Base-by-base conservation (phyloP, 768 basidiomycete species). In the Phylloporus rhodoxanthus region DNA sequence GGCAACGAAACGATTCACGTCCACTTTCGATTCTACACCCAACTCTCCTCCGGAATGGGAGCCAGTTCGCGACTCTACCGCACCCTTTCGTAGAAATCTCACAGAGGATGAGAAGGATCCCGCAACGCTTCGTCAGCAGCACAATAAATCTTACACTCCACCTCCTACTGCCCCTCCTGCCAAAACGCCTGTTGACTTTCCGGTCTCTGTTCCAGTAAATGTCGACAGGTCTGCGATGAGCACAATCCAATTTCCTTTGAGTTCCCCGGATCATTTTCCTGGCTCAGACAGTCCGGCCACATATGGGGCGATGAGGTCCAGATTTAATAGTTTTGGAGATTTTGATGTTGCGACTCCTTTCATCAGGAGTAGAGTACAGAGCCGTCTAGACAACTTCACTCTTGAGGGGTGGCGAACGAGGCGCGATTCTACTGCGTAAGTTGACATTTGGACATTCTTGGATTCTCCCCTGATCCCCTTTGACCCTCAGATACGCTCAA, bases 381-480 rank as follows among this genome's bases (percentile, higher is more conserved):
- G 90, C 62, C 75, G 87, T 44, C 67, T 90, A 43, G 85, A 88
- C 53, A 74, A 66, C 48, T 65, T 81, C 37, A 75, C 64, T 17
- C 59, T 74, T 3, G 88, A 91, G 28, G 87, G 85, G 5, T 95
- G 92, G 92, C 75, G 92, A 44, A 89, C 84, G 10, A 75, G 91
- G 57, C 77, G 89, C 43, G 91, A 94, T 68, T 92, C 91, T 57
- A 91, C 89, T 25, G 89, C 88, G 90, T 93, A 63, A 68, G 90
- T 75, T 5, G 43, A 36, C 51, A 51, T 39, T 30, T 46, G 9
- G 30, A 23, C 13, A 41, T 48, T 43, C 20, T 48, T 32, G 45
- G 14, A 48, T 43, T 33, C 19, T 30, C 47, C 26, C 32, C 53
- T 52, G 38, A 52, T 14, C 43, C 2, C 3, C 19, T 28, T 55